Evolutionary conservation across 176 grass and related monocot species (phyloP).

Genomic region (maize (Zea mays)): DNA sequence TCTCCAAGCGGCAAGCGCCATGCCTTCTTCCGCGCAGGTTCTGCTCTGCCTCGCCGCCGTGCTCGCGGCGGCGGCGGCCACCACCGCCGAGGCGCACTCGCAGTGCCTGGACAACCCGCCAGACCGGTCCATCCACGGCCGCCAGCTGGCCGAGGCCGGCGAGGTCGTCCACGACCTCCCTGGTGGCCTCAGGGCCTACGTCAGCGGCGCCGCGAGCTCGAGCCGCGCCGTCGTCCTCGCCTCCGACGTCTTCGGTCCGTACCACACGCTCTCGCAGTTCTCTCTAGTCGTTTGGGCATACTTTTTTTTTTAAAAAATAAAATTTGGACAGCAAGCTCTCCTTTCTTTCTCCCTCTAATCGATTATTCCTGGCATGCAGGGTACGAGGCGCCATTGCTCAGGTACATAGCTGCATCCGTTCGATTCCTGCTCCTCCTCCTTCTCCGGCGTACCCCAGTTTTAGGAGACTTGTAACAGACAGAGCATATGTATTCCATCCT

Average conservation of each 20-base stretch:
- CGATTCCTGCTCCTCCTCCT: background rate
- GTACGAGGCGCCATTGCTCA: slow-evolving; percentile 33
- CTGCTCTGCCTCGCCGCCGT: background rate
- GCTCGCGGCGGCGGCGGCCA: background rate
- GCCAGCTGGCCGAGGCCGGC: background rate
- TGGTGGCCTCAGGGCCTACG: slow-evolving; percentile 37
- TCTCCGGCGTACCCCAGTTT: too few species aligned
- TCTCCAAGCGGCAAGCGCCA: background rate
- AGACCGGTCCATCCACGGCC: background rate
- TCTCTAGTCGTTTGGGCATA: background rate
- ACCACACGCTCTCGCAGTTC: background rate
- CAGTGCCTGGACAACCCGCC: background rate
- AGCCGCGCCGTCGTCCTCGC: slow-evolving; percentile 29
- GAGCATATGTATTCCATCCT: background rate
- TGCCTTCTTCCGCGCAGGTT: background rate
- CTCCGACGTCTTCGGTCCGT: slow-evolving; percentile 30
- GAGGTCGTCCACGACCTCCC: slow-evolving; percentile 18
- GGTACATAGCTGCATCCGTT: background rate
- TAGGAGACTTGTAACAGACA: too few species aligned
- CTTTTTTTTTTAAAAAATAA: background rate
- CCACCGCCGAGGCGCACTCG: background rate
- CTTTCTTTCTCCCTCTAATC: background rate
- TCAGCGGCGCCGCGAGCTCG: slow-evolving; percentile 25
- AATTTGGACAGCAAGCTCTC: background rate
- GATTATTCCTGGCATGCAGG: slow-evolving; percentile 5